phyloP scores from a whole-genome alignment of 2,329 filamentous ascomycete genomes.

The Microascus cirrosus region DNA sequence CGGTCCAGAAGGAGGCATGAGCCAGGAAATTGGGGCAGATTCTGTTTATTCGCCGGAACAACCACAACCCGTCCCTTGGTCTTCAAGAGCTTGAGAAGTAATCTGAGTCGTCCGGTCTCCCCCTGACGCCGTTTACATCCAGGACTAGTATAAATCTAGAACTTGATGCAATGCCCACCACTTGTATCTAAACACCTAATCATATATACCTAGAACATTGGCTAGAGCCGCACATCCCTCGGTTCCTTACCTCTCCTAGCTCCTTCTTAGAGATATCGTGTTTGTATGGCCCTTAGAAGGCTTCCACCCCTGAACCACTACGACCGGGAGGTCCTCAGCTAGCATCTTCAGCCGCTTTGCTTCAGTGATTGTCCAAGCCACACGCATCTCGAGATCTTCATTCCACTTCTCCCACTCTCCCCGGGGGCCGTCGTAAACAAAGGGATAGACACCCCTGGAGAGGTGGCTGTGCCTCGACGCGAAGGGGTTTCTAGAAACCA shows the following conservation, averaged over 20 bases:
- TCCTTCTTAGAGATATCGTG: background rate
- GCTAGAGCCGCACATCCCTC: no score
- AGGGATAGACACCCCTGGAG: slow-evolving; percentile 91
- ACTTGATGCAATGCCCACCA: no score
- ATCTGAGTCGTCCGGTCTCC: no score
- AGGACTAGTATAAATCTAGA: no score
- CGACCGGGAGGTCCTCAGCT: background rate
- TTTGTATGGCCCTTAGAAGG: background rate
- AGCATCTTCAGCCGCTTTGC: background rate
- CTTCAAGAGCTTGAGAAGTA: no score
- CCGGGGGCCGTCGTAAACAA: background rate
- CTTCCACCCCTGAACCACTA: slow-evolving; percentile 2
- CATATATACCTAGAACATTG: no score
- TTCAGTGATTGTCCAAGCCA: background rate
- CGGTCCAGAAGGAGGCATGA: no score
- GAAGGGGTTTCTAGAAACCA: slow-evolving; percentile 81
- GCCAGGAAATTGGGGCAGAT: no score
- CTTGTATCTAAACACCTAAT: no score
- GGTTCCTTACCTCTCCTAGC: no score
- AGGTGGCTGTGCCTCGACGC: slow-evolving; percentile 86
- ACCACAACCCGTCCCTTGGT: no score
- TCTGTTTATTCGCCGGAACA: background rate
- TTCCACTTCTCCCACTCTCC: background rate
- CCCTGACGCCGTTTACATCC: no score
- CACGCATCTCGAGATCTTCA: background rate